Evolutionary conservation across 2,329 filamentous ascomycete genomes (phyloP), one percentile per base, ranked within the genome.

Genomic region (Diaporthe sp.): DNA sequence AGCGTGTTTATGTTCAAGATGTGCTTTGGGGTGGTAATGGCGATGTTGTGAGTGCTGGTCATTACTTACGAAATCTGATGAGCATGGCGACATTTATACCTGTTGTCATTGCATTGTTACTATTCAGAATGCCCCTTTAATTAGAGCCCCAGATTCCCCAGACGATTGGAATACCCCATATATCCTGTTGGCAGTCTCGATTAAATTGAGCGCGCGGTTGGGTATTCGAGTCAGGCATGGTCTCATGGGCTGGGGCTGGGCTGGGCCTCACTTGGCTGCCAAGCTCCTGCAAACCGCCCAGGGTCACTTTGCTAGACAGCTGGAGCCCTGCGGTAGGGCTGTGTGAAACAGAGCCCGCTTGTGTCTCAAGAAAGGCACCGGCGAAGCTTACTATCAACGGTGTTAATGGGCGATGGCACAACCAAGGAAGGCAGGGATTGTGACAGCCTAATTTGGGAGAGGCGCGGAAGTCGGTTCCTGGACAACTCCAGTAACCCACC

Each of bases 161-260:
- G 25, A 47, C 10, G 28, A 37, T 34, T 67, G 28, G 25, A 34
- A n/a, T 10, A 34, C 61, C 20, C 15, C 61, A 51, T 49, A 37
- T 49, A n/a, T 47, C 42, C 28, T 34, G 42, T 49, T 47, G 28
- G 25, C 42, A 20, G 61, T 67, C 42, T 51, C 61, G 39, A 51
- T 67, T 49, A 67, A 49, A 67, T 67, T 67, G 61, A 51, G 61
- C 42, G 61, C 61, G 61, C 61, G 61, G 42, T 37, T 67, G 42
- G 49, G 44, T 20, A 49, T 67, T 49, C 42, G 42, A 67, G 42
- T 51, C 42, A 67, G 61, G 44, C 42, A 31, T 49, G 28, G 17
- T 67, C 20, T n/a, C 42, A 13, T 17, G 22, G 34, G 20, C 22
- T 42, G 28, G 61, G 25, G 20, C 22, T 42, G 28, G 61, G 25